Percentiles rank a stretch among this genome's conserved stretches.
Conservation (phyloP, 2,329 filamentous ascomycete genomes). For the Coleophoma cylindrospora region DNA sequence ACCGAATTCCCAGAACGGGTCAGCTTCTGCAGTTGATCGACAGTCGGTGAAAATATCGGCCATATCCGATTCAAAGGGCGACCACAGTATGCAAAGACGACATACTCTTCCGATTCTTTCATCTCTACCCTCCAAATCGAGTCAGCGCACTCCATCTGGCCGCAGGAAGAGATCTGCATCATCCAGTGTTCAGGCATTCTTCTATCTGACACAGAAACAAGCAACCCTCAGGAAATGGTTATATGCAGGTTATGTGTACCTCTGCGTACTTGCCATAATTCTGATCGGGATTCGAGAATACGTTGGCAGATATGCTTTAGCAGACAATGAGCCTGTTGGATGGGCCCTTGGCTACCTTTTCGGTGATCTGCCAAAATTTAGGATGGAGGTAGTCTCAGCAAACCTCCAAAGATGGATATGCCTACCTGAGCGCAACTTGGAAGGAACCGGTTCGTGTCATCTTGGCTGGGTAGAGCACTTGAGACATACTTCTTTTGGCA, state of each 20-base stretch:
- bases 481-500: conserved; percentile 61
- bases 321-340: conserved; percentile 74
- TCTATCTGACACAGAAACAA: conserved; percentile 75
- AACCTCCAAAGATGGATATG: conserved; percentile 72
- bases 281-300: conserved; percentile 67
- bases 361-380: conserved; percentile 68
- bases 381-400: conserved; percentile 64
- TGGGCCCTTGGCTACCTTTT: conserved; percentile 91
- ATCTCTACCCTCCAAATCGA: conserved; percentile 26
- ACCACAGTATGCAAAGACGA: conserved; percentile 22
- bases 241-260: conserved; percentile 77
- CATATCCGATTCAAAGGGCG: conserved; percentile 3
- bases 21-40: conserved; percentile 17
- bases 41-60: conserved; percentile 5
- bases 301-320: conserved; percentile 61
- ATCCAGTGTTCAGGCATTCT: conserved; percentile 64
- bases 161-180: conserved; percentile 62
- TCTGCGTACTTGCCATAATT: conserved; percentile 59
- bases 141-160: conserved; percentile 50
- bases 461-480: conserved; percentile 60
- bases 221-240: conserved; percentile 74
- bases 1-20: conserved; percentile 15
- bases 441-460: conserved; percentile 34
- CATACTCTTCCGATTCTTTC: conserved; percentile 48
- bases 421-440: conserved; percentile 48